Evolutionary conservation across 2,329 filamentous ascomycete species (phyloP).

Genomic region (Pestalotiopsis sp.): DNA sequence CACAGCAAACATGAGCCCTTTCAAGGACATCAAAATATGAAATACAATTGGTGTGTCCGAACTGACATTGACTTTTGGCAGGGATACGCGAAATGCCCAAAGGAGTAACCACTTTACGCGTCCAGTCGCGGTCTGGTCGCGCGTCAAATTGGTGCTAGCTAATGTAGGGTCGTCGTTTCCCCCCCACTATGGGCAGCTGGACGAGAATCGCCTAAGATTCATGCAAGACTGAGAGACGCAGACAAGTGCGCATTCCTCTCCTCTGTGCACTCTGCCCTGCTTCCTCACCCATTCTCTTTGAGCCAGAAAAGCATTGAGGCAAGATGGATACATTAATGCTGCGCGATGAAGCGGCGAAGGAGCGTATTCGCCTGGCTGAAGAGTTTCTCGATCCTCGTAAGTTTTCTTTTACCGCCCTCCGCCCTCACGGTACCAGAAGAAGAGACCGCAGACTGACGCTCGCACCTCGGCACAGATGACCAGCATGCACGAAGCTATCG

Average conservation of each 20-base stretch:
- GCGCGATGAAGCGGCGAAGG: conserved; percentile 80
- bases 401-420: conserved; percentile 28
- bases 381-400: conserved; percentile 94
- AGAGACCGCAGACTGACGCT: conserved; percentile 26
- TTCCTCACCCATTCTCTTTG: not conserved
- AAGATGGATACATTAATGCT: conserved; percentile 75
- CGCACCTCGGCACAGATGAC: conserved; percentile 44
- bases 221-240: not conserved
- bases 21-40: too few species aligned
- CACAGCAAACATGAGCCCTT: too few species aligned
- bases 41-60: not conserved
- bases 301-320: conserved; percentile 17
- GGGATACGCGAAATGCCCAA: not conserved
- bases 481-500: conserved; percentile 73
- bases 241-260: not conserved
- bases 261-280: not conserved
- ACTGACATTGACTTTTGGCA: not conserved
- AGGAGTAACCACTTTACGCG: conserved; percentile 6
- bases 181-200: not conserved
- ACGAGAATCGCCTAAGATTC: not conserved
- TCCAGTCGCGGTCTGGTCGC: not conserved
- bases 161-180: not conserved
- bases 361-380: conserved; percentile 83
- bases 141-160: not conserved
- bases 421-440: conserved; percentile 7